These are phyloP conservation scores for Mallotus repandus DNA, from an alignment of 441 rosid species.

Conservation along the genomic window DNA sequence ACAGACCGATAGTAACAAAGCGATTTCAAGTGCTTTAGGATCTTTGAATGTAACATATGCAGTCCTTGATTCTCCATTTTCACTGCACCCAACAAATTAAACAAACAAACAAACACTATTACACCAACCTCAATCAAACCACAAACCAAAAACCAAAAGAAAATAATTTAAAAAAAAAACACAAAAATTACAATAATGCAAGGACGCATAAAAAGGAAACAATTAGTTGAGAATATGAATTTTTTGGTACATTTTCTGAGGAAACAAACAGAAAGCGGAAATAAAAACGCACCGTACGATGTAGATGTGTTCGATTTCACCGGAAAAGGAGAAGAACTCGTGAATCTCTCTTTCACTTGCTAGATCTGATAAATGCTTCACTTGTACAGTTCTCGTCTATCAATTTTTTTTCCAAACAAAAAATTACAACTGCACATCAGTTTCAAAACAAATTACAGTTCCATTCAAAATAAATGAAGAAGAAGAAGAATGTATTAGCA, in stretches of 20 bases:
- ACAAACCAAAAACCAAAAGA: background rate
- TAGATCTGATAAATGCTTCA: slow-evolving; percentile 86
- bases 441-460: background rate
- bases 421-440: background rate
- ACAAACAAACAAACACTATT: slow-evolving; percentile 8
- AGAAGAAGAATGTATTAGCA: background rate
- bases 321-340: slow-evolving; percentile 97
- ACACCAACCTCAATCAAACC: slow-evolving; percentile 18
- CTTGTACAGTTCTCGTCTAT: slow-evolving; percentile 82
- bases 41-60: slow-evolving; percentile 89
- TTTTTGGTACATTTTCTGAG: background rate
- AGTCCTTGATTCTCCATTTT: slow-evolving; percentile 48
- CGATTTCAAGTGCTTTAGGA: slow-evolving; percentile 88
- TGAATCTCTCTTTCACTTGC: slow-evolving; percentile 91
- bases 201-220: background rate
- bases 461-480: background rate
- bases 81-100: slow-evolving; percentile 38
- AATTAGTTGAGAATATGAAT: background rate
- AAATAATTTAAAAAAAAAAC: background rate
- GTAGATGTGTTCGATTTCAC: slow-evolving; percentile 72
- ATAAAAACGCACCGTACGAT: slow-evolving; percentile 43
- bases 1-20: slow-evolving; percentile 80
- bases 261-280: background rate
- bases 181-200: background rate
- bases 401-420: background rate